Percentiles rank a stretch among this genome's conserved stretches.
phyloP scores from a whole-genome alignment of 441 rosid species.

The Geranium incanum region DNA sequence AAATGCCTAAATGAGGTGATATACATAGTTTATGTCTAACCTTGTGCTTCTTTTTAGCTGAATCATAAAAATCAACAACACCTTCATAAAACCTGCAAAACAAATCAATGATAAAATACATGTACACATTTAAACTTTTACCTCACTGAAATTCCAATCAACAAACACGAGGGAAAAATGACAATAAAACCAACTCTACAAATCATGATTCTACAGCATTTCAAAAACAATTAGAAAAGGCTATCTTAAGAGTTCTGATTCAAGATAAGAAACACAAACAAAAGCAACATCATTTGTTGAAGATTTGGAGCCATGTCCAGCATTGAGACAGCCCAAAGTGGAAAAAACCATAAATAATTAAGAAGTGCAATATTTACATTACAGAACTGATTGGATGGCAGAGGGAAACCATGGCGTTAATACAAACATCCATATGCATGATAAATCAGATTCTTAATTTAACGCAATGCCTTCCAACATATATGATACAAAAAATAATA shows the following conservation, averaged over 20 bases:
- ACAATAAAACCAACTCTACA: not conserved
- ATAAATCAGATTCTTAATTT: not conserved
- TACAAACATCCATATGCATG: not conserved
- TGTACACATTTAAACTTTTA: not conserved
- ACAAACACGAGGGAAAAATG: not conserved
- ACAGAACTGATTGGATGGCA: not conserved
- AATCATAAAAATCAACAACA: slow-evolving; percentile 48
- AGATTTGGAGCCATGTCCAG: not conserved
- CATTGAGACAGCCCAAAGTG: not conserved
- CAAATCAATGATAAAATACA: slow-evolving; percentile 12
- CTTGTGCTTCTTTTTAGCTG: slow-evolving; percentile 66
- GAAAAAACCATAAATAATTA: not conserved
- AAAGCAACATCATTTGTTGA: not conserved
- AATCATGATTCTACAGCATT: not conserved
- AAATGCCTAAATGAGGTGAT: slow-evolving; percentile 8
- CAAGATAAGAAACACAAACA: not conserved
- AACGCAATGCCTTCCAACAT: not conserved
- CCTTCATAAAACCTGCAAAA: slow-evolving; percentile 75
- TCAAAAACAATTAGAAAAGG: not conserved
- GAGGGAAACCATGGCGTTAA: not conserved
- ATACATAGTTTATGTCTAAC: slow-evolving; percentile 34
- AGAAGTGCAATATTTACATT: not conserved
- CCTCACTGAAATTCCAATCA: slow-evolving; percentile 10
- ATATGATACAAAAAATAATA: not conserved
- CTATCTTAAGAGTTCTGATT: not conserved